phyloP scores from a whole-genome alignment of 345 rosid species.

The Rhodamnia argentea region DNA sequence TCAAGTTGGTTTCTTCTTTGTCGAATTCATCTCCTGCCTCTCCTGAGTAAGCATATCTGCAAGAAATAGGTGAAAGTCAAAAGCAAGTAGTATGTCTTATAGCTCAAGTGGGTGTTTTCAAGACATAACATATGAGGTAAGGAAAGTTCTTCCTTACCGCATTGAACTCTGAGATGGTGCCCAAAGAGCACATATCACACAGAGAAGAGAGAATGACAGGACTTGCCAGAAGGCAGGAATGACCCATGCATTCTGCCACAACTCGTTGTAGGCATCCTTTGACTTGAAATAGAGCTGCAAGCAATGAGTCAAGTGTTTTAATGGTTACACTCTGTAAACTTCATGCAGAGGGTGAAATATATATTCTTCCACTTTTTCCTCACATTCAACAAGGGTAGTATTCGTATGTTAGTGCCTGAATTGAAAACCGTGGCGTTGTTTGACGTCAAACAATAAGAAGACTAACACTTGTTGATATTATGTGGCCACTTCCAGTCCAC shows the following conservation, averaged over 20 bases:
- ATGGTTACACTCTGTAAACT: neutral
- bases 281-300: constrained; percentile 92
- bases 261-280: constrained; percentile 77
- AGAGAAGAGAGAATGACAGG: constrained; percentile 73
- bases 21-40: constrained; percentile 69
- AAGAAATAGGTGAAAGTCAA: neutral
- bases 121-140: neutral
- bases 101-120: neutral
- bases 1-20: constrained; percentile 58
- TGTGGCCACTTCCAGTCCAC: neutral
- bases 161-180: constrained; percentile 86
- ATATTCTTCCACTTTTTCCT: neutral
- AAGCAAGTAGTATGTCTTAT: neutral
- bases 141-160: constrained; percentile 32
- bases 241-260: constrained; percentile 95
- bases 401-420: neutral
- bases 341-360: neutral
- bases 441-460: neutral
- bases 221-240: constrained; percentile 96
- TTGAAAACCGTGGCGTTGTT: neutral
- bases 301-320: neutral
- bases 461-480: neutral
- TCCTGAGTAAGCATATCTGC: constrained; percentile 71
- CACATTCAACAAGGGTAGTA: neutral
- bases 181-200: constrained; percentile 83